Conservation (phyloP, 352 stramenopile genomes). For the Pythium biforme region DNA sequence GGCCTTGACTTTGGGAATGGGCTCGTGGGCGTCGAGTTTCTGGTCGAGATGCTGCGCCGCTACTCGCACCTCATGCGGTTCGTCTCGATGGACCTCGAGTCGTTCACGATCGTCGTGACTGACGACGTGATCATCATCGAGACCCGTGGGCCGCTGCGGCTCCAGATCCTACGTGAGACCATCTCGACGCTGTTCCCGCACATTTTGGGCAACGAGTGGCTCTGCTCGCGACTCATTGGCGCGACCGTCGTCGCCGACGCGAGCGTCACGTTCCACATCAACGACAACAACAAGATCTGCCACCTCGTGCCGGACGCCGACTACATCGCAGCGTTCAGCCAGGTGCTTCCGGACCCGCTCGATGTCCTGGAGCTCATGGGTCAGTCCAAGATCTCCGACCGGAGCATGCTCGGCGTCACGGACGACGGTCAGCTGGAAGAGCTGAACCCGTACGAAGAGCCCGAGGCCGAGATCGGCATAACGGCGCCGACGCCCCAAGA, state of each 20-base stretch:
- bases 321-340: conserved; percentile 35
- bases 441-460: conserved; percentile 1
- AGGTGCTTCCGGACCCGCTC: conserved; percentile 31
- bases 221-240: conserved; percentile 38
- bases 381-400: conserved; percentile 30
- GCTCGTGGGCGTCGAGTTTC: conserved; percentile 28
- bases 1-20: conserved; percentile 37
- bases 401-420: conserved; percentile 26
- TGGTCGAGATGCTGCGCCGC: conserved; percentile 36
- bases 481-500: too few species aligned
- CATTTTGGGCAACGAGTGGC: conserved; percentile 34
- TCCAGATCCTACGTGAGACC: conserved; percentile 46
- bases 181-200: conserved; percentile 44
- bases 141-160: conserved; percentile 27
- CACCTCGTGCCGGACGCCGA: conserved; percentile 35
- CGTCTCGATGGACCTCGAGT: conserved; percentile 27
- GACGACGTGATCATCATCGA: conserved; percentile 37
- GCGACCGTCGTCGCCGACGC: conserved; percentile 27
- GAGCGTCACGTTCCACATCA: conserved; percentile 38
- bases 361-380: conserved; percentile 36
- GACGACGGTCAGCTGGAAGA: conserved; percentile 8
- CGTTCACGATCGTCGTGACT: conserved; percentile 32
- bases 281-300: conserved; percentile 26
- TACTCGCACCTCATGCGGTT: conserved; percentile 43
- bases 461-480: neutral